These are phyloP conservation scores for Alternaria triticina DNA, from an alignment of 2,329 filamentous ascomycete species.

Conservation along the genomic window DNA sequence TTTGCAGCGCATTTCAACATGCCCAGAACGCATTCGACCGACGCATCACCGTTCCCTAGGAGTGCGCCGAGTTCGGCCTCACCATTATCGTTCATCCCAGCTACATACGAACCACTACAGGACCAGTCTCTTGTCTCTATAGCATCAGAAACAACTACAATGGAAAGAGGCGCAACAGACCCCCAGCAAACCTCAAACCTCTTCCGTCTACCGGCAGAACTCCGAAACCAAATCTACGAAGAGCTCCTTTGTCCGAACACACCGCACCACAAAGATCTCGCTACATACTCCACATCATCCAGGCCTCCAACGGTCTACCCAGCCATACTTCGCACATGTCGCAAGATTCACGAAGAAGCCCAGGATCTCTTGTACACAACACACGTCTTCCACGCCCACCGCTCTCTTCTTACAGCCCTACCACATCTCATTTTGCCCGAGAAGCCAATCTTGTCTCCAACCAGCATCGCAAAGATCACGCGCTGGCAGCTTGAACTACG, in stretches of 20 bases:
- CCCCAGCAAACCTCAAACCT: constrained; percentile 30
- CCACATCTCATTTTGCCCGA: constrained; percentile 51
- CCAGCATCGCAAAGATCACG: constrained; percentile 46
- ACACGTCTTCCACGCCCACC: constrained; percentile 59
- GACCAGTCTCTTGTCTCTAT: neutral
- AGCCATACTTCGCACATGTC: constrained; percentile 51
- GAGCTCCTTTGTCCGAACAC: constrained; percentile 44
- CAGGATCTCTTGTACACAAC: constrained; percentile 55
- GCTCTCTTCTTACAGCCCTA: constrained; percentile 52
- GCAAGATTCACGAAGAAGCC: constrained; percentile 51
- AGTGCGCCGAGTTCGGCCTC: neutral
- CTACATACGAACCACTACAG: neutral
- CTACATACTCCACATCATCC: constrained; percentile 9
- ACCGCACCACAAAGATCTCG: constrained; percentile 11
- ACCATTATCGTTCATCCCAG: neutral
- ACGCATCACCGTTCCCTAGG: neutral
- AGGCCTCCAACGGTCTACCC: constrained; percentile 40
- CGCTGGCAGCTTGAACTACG: constrained; percentile 56
- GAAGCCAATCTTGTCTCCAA: constrained; percentile 45
- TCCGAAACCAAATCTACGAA: constrained; percentile 65
- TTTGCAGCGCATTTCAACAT: constrained; percentile 29
- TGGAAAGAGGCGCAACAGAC: constrained; percentile 8
- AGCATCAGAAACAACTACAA: neutral
- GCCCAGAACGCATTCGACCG: constrained; percentile 1
- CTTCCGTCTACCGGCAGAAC: constrained; percentile 63